Conservation (phyloP, 2,329 filamentous ascomycete genomes). For the Monilinia aucupariae region DNA sequence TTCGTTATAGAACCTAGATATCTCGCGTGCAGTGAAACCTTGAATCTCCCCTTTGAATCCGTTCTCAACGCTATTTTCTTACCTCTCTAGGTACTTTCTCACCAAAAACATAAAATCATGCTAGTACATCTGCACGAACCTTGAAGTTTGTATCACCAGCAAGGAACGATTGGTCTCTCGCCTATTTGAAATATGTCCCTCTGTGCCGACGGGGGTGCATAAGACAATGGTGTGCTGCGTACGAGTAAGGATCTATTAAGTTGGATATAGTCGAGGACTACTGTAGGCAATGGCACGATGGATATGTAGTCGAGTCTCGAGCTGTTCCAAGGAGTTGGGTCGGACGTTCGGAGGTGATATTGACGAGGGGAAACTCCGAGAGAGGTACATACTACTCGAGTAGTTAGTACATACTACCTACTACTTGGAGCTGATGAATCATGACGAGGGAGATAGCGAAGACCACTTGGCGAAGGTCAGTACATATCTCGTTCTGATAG, state of each 20-base stretch:
- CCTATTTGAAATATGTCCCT: background rate
- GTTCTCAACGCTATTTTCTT: conserved; percentile 3
- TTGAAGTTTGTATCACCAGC: background rate
- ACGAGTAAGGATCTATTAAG: background rate
- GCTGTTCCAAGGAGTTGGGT: conserved; percentile 3
- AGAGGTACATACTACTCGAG: background rate
- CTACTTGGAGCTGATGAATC: background rate
- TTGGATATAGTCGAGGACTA: background rate
- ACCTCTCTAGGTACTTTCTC: background rate
- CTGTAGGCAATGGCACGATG: background rate
- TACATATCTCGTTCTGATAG: background rate
- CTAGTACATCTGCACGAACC: background rate
- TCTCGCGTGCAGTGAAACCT: conserved; percentile 2
- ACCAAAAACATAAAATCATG: background rate
- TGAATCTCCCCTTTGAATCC: background rate
- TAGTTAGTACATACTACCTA: background rate
- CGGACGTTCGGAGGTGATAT: background rate
- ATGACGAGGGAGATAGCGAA: background rate
- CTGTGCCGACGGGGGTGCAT: background rate
- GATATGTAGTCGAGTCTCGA: background rate
- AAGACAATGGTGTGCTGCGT: no score
- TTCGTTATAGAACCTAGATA: background rate
- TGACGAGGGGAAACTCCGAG: background rate
- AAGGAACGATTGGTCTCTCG: background rate
- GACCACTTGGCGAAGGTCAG: no score